phyloP scores from a whole-genome alignment of 495 filamentous ascomycete species.

The Opeltia flavorubescens region DNA sequence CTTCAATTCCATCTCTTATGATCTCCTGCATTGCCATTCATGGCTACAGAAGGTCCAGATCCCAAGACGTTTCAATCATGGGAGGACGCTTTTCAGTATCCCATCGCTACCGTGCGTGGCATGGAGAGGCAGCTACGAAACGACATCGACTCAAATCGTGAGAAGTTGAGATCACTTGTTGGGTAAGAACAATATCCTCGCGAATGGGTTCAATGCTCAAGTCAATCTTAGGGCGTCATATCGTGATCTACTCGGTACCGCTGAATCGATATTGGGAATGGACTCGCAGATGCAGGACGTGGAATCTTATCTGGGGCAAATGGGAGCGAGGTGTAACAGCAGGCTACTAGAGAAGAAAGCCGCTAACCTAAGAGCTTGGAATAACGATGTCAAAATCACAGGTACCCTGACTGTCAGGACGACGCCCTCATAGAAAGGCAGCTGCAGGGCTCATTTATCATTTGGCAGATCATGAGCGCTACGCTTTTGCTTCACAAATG shows the following conservation, averaged over 20 bases:
- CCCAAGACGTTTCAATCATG: constrained; percentile 44
- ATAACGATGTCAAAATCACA: constrained; percentile 28
- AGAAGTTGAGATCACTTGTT: constrained; percentile 78
- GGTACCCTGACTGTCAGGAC: constrained; percentile 23
- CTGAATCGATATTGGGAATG: constrained; percentile 86
- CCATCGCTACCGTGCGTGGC: constrained; percentile 46
- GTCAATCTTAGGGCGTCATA: constrained; percentile 55
- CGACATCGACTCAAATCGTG: constrained; percentile 65
- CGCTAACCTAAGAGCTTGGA: constrained; percentile 45
- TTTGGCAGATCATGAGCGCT: constrained; percentile 35
- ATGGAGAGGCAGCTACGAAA: constrained; percentile 49
- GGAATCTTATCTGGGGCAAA: constrained; percentile 51
- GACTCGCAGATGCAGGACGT: constrained; percentile 58
- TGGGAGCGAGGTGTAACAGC: constrained; percentile 68
- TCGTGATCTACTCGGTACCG: constrained; percentile 81
- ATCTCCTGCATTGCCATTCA: constrained; percentile 15
- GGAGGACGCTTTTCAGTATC: constrained; percentile 55
- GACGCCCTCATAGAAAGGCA: background rate
- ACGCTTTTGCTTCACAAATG: constrained; percentile 45
- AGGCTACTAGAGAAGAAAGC: constrained; percentile 54
- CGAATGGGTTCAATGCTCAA: background rate
- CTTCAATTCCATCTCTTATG: background rate
- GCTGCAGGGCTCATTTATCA: background rate
- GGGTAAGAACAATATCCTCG: constrained; percentile 38
- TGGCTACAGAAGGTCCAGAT: constrained; percentile 45